Evolutionary conservation across 495 filamentous ascomycete genomes (phyloP).

Genomic region (Penicillium cataractarum): DNA sequence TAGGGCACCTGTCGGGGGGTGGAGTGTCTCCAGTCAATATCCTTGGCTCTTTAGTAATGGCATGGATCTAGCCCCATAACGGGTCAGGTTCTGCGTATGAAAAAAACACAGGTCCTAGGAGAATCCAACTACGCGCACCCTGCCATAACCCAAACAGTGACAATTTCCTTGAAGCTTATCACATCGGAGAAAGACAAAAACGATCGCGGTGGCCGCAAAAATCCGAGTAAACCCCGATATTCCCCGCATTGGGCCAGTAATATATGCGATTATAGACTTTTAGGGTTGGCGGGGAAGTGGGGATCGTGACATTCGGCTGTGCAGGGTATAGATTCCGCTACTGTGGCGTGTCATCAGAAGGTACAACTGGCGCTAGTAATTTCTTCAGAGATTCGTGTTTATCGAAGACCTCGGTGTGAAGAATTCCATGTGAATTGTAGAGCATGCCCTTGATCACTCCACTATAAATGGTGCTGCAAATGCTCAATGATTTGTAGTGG

Average conservation of each 20-base stretch:
- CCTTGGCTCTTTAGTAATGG: neutral
- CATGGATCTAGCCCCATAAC: neutral
- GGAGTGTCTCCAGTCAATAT: neutral
- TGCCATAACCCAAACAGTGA: neutral
- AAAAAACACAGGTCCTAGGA: neutral
- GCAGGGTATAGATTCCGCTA: neutral
- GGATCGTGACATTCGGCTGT: slow-evolving; percentile 1
- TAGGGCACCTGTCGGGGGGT: neutral
- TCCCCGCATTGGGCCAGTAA: neutral
- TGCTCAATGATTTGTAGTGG: neutral
- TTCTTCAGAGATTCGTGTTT: neutral
- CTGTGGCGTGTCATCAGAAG: neutral
- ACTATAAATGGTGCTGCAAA: neutral
- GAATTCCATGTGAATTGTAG: slow-evolving; percentile 5
- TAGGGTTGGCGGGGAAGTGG: slow-evolving; percentile 7
- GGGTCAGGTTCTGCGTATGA: neutral
- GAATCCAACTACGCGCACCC: neutral
- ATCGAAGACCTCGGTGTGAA: slow-evolving; percentile 1
- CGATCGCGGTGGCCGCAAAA: neutral
- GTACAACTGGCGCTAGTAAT: neutral
- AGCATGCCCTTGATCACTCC: neutral
- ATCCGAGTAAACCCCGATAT: neutral
- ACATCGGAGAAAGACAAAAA: neutral
- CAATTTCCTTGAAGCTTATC: neutral
- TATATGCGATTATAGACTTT: neutral